Evolutionary conservation across 1,284 basidiomycete species (phyloP).

Genomic region (Gomphus sp.): DNA sequence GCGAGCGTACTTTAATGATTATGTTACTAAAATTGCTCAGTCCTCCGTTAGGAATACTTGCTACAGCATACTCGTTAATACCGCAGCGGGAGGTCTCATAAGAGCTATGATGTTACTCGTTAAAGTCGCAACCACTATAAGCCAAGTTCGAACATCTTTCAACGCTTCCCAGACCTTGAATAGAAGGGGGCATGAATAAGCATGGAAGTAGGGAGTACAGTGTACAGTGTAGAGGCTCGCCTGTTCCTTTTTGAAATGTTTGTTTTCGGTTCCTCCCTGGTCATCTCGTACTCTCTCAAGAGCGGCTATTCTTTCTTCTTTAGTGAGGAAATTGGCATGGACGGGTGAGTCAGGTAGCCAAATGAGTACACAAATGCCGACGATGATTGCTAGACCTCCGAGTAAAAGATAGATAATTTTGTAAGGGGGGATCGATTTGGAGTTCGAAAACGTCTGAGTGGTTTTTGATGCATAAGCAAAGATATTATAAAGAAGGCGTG

Average conservation of each 20-base stretch:
- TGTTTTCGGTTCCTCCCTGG: slow-evolving; percentile 55
- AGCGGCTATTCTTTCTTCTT: slow-evolving; percentile 52
- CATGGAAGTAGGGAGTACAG: background rate
- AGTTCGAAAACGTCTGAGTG: slow-evolving; percentile 37
- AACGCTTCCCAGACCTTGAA: slow-evolving; percentile 41
- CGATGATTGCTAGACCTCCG: slow-evolving; percentile 49
- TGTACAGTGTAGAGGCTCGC: background rate
- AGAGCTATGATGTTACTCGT: slow-evolving; percentile 29
- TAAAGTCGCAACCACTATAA: slow-evolving; percentile 49
- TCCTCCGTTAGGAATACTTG: slow-evolving; percentile 57
- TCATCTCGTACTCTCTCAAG: slow-evolving; percentile 62
- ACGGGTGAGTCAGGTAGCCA: slow-evolving; percentile 63
- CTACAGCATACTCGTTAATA: slow-evolving; percentile 19
- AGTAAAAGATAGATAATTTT: slow-evolving; percentile 57
- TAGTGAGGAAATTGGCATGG: slow-evolving; percentile 45
- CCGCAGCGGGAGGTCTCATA: slow-evolving; percentile 11
- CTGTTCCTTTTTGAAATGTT: slow-evolving; percentile 51
- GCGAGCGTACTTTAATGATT: slow-evolving; percentile 17
- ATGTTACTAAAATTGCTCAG: slow-evolving; percentile 56
- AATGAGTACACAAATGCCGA: slow-evolving; percentile 47
- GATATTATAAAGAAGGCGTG: background rate
- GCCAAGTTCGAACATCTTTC: slow-evolving; percentile 52
- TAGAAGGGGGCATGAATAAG: background rate
- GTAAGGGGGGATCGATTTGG: slow-evolving; percentile 39
- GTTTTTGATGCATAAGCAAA: background rate